A percentile compares a stretch with the other conserved stretches of the same genome.
These are phyloP conservation scores for Apiotrichum laibachii DNA, from an alignment of 1,284 basidiomycete genomes.

Conservation along the genomic window DNA sequence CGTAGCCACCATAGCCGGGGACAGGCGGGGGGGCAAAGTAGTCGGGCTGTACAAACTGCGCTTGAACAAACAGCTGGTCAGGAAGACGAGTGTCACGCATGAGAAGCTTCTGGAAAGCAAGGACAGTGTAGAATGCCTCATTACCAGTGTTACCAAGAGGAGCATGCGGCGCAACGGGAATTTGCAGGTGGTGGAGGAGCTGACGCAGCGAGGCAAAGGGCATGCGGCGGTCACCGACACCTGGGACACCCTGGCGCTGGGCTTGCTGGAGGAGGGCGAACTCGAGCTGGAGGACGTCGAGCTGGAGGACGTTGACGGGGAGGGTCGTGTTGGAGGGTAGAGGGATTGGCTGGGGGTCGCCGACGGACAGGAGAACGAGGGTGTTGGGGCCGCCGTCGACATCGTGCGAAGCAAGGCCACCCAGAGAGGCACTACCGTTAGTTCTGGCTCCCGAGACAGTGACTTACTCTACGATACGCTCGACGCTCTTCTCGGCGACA, in stretches of 20 bases:
- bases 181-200: conserved; percentile 45
- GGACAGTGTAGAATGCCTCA: conserved; percentile 51
- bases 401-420: conserved; percentile 68
- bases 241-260: conserved; percentile 36
- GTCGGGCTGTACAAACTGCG: conserved; percentile 15
- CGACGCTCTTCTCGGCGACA: conserved; percentile 64
- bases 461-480: conserved; percentile 63
- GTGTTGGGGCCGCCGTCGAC: conserved; percentile 68
- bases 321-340: conserved; percentile 52
- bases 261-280: conserved; percentile 41
- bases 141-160: conserved; percentile 52
- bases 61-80: conserved; percentile 33
- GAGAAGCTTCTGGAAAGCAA: conserved; percentile 51
- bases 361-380: conserved; percentile 72
- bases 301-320: conserved; percentile 67
- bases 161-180: conserved; percentile 44
- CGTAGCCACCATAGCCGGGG: conserved; percentile 7
- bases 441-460: not conserved
- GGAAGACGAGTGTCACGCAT: conserved; percentile 47
- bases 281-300: conserved; percentile 59
- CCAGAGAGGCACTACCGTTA: conserved; percentile 59
- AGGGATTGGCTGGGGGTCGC: conserved; percentile 46
- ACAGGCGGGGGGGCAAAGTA: conserved; percentile 9
- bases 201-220: conserved; percentile 38
- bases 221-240: conserved; percentile 36